A percentile compares a stretch with the other conserved stretches of the same genome.
Conservation (phyloP, 2,329 filamentous ascomycete genomes). For the Aspergillus floridensis region DNA sequence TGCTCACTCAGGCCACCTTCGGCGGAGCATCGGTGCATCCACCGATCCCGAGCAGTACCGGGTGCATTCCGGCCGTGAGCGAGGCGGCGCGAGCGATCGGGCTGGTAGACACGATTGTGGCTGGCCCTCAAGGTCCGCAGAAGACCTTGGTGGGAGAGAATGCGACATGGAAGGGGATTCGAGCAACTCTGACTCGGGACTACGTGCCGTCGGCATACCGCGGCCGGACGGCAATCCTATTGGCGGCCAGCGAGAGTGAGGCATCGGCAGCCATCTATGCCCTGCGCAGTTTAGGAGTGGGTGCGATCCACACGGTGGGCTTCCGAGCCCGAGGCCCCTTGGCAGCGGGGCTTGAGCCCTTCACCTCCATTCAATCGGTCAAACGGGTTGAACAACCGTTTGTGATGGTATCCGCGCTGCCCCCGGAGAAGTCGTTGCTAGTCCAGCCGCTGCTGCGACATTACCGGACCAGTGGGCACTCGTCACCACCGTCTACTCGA, state of each 20-base stretch:
- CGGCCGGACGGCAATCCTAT: constrained; percentile 70
- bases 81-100: constrained; percentile 77
- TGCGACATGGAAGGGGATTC: constrained; percentile 79
- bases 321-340: constrained; percentile 63
- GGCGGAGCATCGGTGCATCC: constrained; percentile 80
- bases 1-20: constrained; percentile 71
- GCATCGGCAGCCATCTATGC: constrained; percentile 78
- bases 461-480: constrained; percentile 53
- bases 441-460: constrained; percentile 75
- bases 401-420: constrained; percentile 75
- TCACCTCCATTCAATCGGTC: constrained; percentile 72
- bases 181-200: constrained; percentile 75
- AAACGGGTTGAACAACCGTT: constrained; percentile 77
- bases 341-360: constrained; percentile 63
- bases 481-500: constrained; percentile 36
- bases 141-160: constrained; percentile 70
- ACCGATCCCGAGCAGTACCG: constrained; percentile 58
- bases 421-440: constrained; percentile 73
- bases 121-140: constrained; percentile 42
- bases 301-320: constrained; percentile 79
- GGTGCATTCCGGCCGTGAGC: constrained; percentile 64
- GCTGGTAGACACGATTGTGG: constrained; percentile 76
- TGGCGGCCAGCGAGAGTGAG: constrained; percentile 70
- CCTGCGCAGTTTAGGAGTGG: constrained; percentile 69
- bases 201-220: constrained; percentile 79